phyloP scores from a whole-genome alignment of 1,284 basidiomycete species.

The Cryptococcus sp. region DNA sequence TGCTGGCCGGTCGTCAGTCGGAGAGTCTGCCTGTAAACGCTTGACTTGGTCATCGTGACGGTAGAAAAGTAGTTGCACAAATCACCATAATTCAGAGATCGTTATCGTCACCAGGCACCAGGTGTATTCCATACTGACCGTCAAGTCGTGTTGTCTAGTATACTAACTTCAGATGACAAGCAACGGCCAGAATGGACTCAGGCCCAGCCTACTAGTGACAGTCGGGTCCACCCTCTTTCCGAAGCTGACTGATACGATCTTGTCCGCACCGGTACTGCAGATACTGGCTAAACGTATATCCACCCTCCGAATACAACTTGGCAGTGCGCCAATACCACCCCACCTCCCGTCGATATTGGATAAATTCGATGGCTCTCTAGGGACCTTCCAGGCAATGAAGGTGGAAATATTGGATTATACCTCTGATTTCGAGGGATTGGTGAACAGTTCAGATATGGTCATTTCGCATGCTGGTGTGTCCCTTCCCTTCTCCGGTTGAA shows the following conservation, averaged over 20 bases:
- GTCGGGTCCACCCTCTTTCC: constrained; percentile 87
- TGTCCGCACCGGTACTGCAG: constrained; percentile 58
- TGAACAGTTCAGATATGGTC: constrained; percentile 66
- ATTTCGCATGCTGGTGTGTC: constrained; percentile 86
- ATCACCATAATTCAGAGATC: not conserved
- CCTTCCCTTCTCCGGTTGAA: too few species aligned
- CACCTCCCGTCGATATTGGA: constrained; percentile 31
- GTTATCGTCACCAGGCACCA: not conserved
- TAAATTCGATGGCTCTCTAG: constrained; percentile 10
- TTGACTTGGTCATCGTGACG: not conserved
- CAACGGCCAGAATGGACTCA: not conserved
- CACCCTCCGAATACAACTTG: constrained; percentile 68
- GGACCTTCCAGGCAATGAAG: constrained; percentile 51
- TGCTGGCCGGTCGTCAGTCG: not conserved
- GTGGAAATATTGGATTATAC: constrained; percentile 70
- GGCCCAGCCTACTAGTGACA: constrained; percentile 62
- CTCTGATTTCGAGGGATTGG: constrained; percentile 62
- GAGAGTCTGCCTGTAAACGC: not conserved
- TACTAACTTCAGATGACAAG: too few species aligned
- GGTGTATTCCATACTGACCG: not conserved
- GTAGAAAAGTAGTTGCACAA: not conserved
- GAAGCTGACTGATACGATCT: constrained; percentile 60
- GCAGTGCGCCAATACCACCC: constrained; percentile 52
- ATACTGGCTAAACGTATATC: constrained; percentile 49
- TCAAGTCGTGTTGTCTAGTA: not conserved